A percentile compares a stretch with the other conserved stretches of the same genome.
Evolutionary conservation across 805 yeast species (phyloP).

Genomic region (Ogataea naganishii): DNA sequence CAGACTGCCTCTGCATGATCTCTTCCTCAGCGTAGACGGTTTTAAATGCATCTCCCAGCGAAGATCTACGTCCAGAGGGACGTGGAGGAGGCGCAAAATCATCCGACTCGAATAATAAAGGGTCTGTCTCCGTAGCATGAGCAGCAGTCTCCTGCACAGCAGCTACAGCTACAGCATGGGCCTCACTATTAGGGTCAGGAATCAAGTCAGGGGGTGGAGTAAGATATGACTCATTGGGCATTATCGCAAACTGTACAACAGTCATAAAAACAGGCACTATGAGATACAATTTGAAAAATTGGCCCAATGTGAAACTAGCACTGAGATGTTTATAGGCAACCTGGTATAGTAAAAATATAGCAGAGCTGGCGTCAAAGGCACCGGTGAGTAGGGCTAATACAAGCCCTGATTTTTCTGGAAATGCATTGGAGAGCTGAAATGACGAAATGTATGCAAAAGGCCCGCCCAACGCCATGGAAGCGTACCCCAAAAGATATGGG

Average conservation of each 20-base stretch:
- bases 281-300: conserved; percentile 39
- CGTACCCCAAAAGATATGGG: conserved; percentile 45
- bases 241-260: conserved; percentile 32
- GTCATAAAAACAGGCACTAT: conserved; percentile 42
- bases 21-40: conserved; percentile 46
- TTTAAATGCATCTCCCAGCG: conserved; percentile 48
- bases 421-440: conserved; percentile 48
- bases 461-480: conserved; percentile 48
- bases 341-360: conserved; percentile 41
- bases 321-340: conserved; percentile 26
- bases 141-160: conserved; percentile 15
- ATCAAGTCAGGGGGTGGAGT: conserved; percentile 28
- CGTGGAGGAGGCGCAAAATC: conserved; percentile 8
- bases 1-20: conserved; percentile 23
- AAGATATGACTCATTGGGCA: conserved; percentile 44
- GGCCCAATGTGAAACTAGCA: conserved; percentile 28
- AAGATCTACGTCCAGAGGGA: conserved; percentile 33
- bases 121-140: conserved; percentile 12
- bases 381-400: conserved; percentile 47
- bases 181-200: conserved; percentile 21
- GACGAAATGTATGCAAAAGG: conserved; percentile 49
- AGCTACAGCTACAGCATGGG: conserved; percentile 18
- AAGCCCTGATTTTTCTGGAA: conserved; percentile 44
- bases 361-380: conserved; percentile 52
- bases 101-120: conserved; percentile 17